Evolutionary conservation across 306 rosid species (phyloP).

Genomic region (Vicia villosa): DNA sequence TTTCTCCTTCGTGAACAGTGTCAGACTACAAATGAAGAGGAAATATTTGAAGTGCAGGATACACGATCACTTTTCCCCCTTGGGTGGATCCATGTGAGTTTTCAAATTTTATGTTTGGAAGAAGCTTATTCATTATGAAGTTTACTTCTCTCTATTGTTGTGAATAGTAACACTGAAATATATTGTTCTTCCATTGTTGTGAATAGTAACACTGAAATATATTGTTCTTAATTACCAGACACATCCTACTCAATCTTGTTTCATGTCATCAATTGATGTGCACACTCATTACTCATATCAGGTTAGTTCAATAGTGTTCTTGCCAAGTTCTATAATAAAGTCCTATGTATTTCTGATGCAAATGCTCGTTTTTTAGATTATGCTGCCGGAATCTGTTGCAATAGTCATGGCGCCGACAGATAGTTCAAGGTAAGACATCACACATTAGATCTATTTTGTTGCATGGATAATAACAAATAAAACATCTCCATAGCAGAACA

Average conservation of each 20-base stretch:
- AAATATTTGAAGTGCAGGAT: conserved; percentile 95
- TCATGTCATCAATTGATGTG: conserved; percentile 96
- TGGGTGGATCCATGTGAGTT: conserved; percentile 99
- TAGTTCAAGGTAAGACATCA: conserved; percentile 65
- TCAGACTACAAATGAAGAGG: conserved; percentile 93
- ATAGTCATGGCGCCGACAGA: conserved; percentile 97
- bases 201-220: conserved; percentile 26
- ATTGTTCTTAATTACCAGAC: conserved; percentile 62
- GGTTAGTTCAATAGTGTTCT: conserved; percentile 49
- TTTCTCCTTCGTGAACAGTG: conserved; percentile 63
- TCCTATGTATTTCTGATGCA: too few species aligned
- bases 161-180: conserved; percentile 24
- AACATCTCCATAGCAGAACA: conserved; percentile 1
- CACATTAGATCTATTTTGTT: conserved; percentile 22
- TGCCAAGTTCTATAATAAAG: not conserved
- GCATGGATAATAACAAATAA: not conserved
- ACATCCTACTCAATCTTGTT: conserved; percentile 98
- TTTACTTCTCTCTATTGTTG: conserved; percentile 15
- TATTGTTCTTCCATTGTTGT: conserved; percentile 15
- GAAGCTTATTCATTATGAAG: conserved; percentile 3
- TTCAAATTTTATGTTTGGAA: conserved; percentile 10
- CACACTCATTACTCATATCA: conserved; percentile 99
- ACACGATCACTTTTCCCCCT: conserved; percentile 91
- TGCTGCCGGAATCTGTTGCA: conserved; percentile 97
- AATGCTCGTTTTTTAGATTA: conserved; percentile 52